Evolutionary conservation across 306 rosid genomes (phyloP).

Genomic region (Boehmeria nivea): DNA sequence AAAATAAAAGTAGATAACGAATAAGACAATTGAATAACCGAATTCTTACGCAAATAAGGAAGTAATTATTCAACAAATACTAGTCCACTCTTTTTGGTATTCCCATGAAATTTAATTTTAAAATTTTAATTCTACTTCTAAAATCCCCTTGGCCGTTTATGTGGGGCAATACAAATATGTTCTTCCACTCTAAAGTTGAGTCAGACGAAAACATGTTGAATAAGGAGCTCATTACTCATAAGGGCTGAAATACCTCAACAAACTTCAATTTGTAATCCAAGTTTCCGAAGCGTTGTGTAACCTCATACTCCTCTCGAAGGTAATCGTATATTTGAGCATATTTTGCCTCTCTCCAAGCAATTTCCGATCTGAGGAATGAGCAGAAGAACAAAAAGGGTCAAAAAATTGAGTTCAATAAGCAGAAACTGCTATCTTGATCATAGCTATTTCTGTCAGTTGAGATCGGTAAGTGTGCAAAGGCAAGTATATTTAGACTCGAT

Average conservation of each 20-base stretch:
- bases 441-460: too few relatives aligned
- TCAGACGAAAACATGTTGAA: not conserved
- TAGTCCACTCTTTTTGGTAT: not conserved
- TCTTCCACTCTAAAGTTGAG: slow-evolving; percentile 2
- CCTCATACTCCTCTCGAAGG: slow-evolving; percentile 85
- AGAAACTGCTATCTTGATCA: too few relatives aligned
- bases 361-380: slow-evolving; percentile 69
- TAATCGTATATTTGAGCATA: slow-evolving; percentile 86
- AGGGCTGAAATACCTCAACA: slow-evolving; percentile 56
- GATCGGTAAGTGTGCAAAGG: too few relatives aligned
- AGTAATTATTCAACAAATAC: not conserved
- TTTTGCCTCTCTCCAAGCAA: slow-evolving; percentile 97
- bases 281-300: slow-evolving; percentile 91
- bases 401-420: too few relatives aligned
- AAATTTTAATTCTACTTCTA: too few relatives aligned
- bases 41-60: too few relatives aligned
- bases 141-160: too few relatives aligned
- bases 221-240: not conserved
- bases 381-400: slow-evolving; percentile 16
- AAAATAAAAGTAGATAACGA: slow-evolving; percentile 8
- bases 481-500: too few relatives aligned
- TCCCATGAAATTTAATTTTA: not conserved
- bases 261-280: slow-evolving; percentile 85
- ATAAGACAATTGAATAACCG: not conserved
- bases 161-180: too few relatives aligned